These are phyloP conservation scores for Zasmidium citrigriseum DNA, from an alignment of 2,329 filamentous ascomycete species.

Conservation along the genomic window DNA sequence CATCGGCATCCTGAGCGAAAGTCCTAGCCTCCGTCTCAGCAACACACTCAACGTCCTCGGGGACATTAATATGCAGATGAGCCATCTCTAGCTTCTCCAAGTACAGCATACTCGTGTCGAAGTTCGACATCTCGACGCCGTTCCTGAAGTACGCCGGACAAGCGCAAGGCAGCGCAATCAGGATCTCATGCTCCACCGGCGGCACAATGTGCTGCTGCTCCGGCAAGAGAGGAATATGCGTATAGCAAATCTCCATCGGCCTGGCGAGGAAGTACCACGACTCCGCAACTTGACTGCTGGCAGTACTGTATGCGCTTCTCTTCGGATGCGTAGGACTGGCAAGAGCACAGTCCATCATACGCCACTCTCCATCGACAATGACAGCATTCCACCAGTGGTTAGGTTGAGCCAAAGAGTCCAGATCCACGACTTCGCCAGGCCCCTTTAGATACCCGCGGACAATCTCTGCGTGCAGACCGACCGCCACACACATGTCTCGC, in stretches of 20 bases:
- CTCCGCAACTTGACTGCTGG: slow-evolving; percentile 70
- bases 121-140: slow-evolving; percentile 76
- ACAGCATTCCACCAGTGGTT: slow-evolving; percentile 99
- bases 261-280: slow-evolving; percentile 91
- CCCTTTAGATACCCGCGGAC: slow-evolving; percentile 88
- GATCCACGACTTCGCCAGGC: slow-evolving; percentile 79
- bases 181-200: slow-evolving; percentile 78
- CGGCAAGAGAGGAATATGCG: slow-evolving; percentile 85
- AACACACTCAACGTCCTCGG: slow-evolving; percentile 84
- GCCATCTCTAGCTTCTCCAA: slow-evolving; percentile 93
- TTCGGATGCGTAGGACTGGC: slow-evolving; percentile 88
- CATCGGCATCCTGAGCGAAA: slow-evolving; percentile 80
- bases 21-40: slow-evolving; percentile 87
- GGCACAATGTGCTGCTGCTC: slow-evolving; percentile 93
- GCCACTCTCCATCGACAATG: slow-evolving; percentile 90
- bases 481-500: slow-evolving; percentile 88
- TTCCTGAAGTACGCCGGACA: slow-evolving; percentile 89
- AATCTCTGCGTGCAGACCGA: slow-evolving; percentile 84
- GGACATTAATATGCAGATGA: slow-evolving; percentile 84
- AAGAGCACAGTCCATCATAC: slow-evolving; percentile 91
- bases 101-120: slow-evolving; percentile 81
- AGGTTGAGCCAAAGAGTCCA: slow-evolving; percentile 77
- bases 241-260: slow-evolving; percentile 90
- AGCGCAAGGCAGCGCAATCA: slow-evolving; percentile 82
- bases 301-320: slow-evolving; percentile 74